phyloP scores from a whole-genome alignment of 345 rosid genomes.

The Turnera subulata region DNA sequence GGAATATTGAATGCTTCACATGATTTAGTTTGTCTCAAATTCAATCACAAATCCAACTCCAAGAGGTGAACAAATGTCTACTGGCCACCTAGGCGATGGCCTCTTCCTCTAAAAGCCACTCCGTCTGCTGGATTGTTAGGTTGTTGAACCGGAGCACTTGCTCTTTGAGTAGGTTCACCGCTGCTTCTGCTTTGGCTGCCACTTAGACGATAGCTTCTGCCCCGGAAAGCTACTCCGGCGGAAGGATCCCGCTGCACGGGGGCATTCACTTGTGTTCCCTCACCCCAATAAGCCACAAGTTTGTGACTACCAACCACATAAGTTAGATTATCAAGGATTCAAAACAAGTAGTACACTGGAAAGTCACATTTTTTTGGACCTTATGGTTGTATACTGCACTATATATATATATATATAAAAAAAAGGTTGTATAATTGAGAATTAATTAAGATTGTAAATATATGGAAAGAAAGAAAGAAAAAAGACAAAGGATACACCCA shows the following conservation, averaged over 20 bases:
- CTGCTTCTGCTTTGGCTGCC: conserved; percentile 3
- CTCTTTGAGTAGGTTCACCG: conserved; percentile 1
- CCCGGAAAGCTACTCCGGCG: conserved; percentile 46
- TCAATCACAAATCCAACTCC: too few relatives aligned
- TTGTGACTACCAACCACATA: conserved; percentile 34
- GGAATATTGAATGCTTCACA: too few relatives aligned
- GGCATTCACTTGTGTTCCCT: conserved; percentile 43
- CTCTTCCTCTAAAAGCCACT: conserved; percentile 38
- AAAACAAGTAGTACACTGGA: not conserved
- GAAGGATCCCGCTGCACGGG: conserved; percentile 37
- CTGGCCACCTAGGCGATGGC: conserved; percentile 32
- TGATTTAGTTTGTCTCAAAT: too few relatives aligned
- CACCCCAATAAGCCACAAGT: conserved; percentile 48
- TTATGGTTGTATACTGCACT: not conserved
- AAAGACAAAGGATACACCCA: conserved; percentile 60
- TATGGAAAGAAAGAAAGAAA: not conserved
- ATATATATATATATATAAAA: too few relatives aligned
- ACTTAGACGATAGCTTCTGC: conserved; percentile 43
- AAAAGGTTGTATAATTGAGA: not conserved
- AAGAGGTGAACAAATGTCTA: too few relatives aligned
- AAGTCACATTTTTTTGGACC: not conserved
- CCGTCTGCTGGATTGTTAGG: conserved; percentile 23
- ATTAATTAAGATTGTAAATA: too few relatives aligned
- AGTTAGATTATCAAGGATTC: conserved; percentile 9
- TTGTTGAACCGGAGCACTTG: not conserved